Evolutionary conservation across 345 rosid species (phyloP).

Genomic region (Corchorus capsularis): DNA sequence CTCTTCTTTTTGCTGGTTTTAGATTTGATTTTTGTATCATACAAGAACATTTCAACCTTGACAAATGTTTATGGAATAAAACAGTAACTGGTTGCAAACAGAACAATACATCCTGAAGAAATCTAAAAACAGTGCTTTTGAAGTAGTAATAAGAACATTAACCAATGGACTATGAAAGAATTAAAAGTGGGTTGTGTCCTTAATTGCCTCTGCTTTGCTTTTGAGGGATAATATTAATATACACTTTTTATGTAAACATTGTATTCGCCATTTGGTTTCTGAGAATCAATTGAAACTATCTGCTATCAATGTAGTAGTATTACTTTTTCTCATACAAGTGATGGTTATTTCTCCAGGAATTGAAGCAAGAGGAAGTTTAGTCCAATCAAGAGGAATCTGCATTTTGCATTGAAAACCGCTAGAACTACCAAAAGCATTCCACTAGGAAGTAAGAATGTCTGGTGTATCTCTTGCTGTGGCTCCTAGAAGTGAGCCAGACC

Average conservation of each 20-base stretch:
- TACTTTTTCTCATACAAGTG: background rate
- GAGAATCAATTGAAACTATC: background rate
- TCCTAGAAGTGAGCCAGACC: conserved; percentile 42
- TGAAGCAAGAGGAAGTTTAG: background rate
- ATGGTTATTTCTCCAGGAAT: background rate
- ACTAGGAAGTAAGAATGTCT: conserved; percentile 46
- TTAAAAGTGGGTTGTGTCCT: no score
- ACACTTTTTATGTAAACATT: background rate
- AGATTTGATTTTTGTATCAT: no score
- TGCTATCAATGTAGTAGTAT: background rate
- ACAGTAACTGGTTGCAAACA: no score
- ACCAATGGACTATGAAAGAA: no score
- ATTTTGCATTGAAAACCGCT: background rate
- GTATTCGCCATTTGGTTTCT: background rate
- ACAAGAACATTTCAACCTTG: no score
- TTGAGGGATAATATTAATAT: no score
- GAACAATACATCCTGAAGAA: background rate
- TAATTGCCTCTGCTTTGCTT: no score
- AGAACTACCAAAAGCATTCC: background rate
- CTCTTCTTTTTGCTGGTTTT: no score
- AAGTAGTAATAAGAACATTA: background rate
- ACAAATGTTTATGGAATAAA: no score
- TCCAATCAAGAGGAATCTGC: background rate
- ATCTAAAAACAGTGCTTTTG: background rate
- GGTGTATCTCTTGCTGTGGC: conserved; percentile 70